A percentile compares a stretch with the other conserved stretches of the same genome.
Evolutionary conservation across 202 grass and related monocot genomes (phyloP).

Genomic region (Musa balbisiana): DNA sequence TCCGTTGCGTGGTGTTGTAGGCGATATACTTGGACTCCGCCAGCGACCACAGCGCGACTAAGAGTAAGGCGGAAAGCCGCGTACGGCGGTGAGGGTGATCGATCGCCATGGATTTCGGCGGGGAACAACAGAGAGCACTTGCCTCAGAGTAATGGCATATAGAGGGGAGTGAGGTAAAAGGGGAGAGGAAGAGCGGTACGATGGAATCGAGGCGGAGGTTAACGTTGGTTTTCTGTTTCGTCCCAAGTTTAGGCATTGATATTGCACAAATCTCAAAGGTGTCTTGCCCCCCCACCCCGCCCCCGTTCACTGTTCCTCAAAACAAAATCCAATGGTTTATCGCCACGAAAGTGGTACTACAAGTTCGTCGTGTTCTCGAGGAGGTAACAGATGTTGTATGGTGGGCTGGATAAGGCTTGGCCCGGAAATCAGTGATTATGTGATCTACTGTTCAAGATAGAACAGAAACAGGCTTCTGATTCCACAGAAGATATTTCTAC

Average conservation of each 20-base stretch:
- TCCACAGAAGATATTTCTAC: not conserved
- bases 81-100: not conserved
- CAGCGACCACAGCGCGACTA: not conserved
- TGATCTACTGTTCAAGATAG: not conserved
- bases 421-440: too few species aligned
- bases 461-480: not conserved
- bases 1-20: conserved; percentile 77
- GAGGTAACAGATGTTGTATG: too few species aligned
- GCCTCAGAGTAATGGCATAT: too few species aligned
- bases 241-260: not conserved
- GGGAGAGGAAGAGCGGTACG: not conserved
- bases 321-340: not conserved
- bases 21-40: conserved; percentile 51
- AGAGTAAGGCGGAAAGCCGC: not conserved
- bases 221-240: not conserved
- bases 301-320: not conserved
- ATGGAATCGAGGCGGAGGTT: not conserved
- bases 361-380: too few species aligned
- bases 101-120: not conserved
- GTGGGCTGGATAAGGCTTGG: not conserved
- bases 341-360: too few species aligned
- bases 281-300: too few species aligned
- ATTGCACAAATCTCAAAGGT: not conserved
- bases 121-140: not conserved
- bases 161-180: not conserved